phyloP scores from a whole-genome alignment of 2,329 filamentous ascomycete species.

The Fonsecaea pugnacius region DNA sequence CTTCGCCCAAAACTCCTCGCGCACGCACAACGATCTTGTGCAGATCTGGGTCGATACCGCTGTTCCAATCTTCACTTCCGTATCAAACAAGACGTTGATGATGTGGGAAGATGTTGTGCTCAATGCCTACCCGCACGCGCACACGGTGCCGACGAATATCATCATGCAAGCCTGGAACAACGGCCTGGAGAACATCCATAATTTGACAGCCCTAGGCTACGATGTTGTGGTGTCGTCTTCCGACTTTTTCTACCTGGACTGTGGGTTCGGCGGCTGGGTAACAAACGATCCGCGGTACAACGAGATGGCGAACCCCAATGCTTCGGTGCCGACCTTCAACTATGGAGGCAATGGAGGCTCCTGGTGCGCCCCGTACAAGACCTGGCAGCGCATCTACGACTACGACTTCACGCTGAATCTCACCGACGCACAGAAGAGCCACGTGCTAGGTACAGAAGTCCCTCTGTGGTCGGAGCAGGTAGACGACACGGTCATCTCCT shows the following conservation, averaged over 20 bases:
- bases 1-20: conserved; percentile 56
- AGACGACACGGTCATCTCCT: conserved; percentile 57
- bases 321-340: conserved; percentile 55
- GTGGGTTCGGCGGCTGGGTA: conserved; percentile 59
- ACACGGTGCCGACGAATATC: conserved; percentile 54
- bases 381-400: conserved; percentile 65
- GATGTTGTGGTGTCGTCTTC: conserved; percentile 61
- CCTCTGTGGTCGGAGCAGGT: conserved; percentile 62
- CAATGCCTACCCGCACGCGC: conserved; percentile 51
- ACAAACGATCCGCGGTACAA: conserved; percentile 63
- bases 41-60: conserved; percentile 61
- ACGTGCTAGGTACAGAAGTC: conserved; percentile 58
- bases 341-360: conserved; percentile 59
- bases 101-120: conserved; percentile 62
- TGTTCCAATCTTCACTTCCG: conserved; percentile 55
- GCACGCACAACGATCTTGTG: conserved; percentile 57
- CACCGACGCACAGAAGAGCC: conserved; percentile 52
- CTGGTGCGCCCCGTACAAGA: conserved; percentile 65
- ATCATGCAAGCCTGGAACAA: conserved; percentile 62
- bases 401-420: conserved; percentile 60
- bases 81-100: conserved; percentile 56
- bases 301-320: conserved; percentile 57
- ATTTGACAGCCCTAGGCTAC: conserved; percentile 56
- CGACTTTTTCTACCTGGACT: conserved; percentile 63
- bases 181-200: conserved; percentile 57